Evolutionary conservation across 805 yeast species (phyloP).

Genomic region (Metschnikowia amazonensis): DNA sequence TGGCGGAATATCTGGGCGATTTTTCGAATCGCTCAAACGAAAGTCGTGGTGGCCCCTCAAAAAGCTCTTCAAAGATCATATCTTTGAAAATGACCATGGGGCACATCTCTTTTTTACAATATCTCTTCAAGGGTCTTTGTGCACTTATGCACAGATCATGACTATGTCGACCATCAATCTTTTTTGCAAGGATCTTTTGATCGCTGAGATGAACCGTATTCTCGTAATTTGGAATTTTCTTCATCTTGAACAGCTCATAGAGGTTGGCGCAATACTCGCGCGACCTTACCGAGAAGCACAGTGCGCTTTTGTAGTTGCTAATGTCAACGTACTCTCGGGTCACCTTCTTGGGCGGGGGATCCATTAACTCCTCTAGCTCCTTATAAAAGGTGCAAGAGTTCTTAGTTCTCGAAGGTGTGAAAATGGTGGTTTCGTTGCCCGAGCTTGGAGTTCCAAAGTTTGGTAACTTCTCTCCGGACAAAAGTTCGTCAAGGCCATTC

Average conservation of each 20-base stretch:
- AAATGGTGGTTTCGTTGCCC: background rate
- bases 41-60: background rate
- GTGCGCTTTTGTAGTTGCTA: background rate
- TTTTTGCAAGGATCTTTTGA: background rate
- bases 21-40: background rate
- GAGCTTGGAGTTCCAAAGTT: background rate
- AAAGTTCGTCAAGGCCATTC: background rate
- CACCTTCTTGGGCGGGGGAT: background rate
- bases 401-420: background rate
- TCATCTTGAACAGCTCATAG: conserved; percentile 2
- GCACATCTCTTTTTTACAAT: background rate
- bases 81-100: conserved; percentile 1
- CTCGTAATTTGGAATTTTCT: background rate
- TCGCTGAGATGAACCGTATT: background rate
- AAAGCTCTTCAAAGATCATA: background rate
- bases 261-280: background rate
- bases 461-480: background rate
- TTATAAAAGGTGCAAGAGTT: background rate
- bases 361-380: background rate
- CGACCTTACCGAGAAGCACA: background rate
- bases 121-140: conserved; percentile 2
- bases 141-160: conserved; percentile 1
- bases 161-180: background rate
- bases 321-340: background rate
- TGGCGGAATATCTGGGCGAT: background rate